Base-by-base conservation (phyloP, 108 stramenopile species). In the Stephanodiscus triporus region DNA sequence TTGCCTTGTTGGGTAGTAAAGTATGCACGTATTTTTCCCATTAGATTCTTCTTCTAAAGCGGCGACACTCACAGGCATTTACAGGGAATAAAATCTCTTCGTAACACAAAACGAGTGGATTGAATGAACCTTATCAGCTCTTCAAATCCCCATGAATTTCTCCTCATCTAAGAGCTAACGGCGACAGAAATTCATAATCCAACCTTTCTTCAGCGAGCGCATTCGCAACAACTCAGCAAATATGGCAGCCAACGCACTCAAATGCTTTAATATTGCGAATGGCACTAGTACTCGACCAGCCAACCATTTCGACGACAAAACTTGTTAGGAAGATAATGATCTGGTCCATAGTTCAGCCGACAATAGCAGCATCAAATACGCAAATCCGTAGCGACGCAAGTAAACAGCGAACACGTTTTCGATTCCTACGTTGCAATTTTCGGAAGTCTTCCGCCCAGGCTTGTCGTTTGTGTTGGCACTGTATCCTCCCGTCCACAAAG, bases 401-500 rank as follows among this genome's bases (percentile, higher is more conserved):
- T 60, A 51, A 48, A 20, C 38, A 1, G 32, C 6, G 11, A 63
- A 11, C 36, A 36, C 29, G 47, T 5, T 34, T 51, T 19, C 61
- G 3, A 62, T 29, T 13, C 17, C 26, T 22, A 23, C 40, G 1
- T 19, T n/a, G n/a, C n/a, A 6, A 24, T n/a, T 53, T 0, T 36
- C 48, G 9, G 6, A 37, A 22, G 7, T 17, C 16, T 51, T 45
- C 19, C 22, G 47, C 2, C 9, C 9, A 30, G 24, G 29, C 29
- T 27, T 32, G 40, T 51, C 75, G 20, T 62, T 51, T 16, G 38
- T 32, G 22, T 64, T 58, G 14, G 62, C 38, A 50, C 34, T 61
- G 63, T 72, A 85, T 37, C 86, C 88, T 43, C 50, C 51, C 2
- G 79, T 87, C 87, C 89, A 90, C 20, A 90, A 62, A 38, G 45